A percentile compares a stretch with the other conserved stretches of the same genome.
These are phyloP conservation scores for Wolfiporia cocos DNA, from an alignment of 1,284 basidiomycete genomes.

Conservation along the genomic window DNA sequence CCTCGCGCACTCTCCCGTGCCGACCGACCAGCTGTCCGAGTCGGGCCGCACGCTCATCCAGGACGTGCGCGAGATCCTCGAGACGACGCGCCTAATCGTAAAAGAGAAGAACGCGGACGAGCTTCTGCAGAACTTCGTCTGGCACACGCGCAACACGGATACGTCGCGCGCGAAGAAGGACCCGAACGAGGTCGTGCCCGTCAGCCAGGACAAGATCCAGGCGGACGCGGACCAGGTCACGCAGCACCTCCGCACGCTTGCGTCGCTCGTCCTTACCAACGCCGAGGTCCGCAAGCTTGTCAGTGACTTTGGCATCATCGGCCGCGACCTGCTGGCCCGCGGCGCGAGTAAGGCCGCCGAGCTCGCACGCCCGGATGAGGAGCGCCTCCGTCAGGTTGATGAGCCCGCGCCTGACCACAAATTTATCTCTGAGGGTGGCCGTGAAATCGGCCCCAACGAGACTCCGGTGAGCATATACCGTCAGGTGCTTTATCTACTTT, in stretches of 20 bases:
- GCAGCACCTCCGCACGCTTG: slow-evolving; percentile 77
- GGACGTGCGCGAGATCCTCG: slow-evolving; percentile 69
- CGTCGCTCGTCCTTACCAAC: slow-evolving; percentile 84
- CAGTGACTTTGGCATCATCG: slow-evolving; percentile 76
- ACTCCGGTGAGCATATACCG: slow-evolving; percentile 29
- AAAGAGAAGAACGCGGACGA: slow-evolving; percentile 85
- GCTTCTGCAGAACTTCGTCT: slow-evolving; percentile 83
- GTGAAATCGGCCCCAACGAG: slow-evolving; percentile 30
- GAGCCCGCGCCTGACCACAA: slow-evolving; percentile 61
- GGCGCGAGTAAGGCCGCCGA: slow-evolving; percentile 75
- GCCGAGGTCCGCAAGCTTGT: slow-evolving; percentile 88
- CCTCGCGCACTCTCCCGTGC: slow-evolving; percentile 58
- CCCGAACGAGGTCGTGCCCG: slow-evolving; percentile 39
- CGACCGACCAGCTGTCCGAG: slow-evolving; percentile 59
- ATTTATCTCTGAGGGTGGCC: slow-evolving; percentile 48
- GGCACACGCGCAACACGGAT: slow-evolving; percentile 62
- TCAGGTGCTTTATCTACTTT: slow-evolving; percentile 27
- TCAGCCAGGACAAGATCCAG: slow-evolving; percentile 48
- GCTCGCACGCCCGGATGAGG: slow-evolving; percentile 60
- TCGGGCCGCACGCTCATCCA: slow-evolving; percentile 74
- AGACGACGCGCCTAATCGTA: slow-evolving; percentile 67
- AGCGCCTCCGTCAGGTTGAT: slow-evolving; percentile 63
- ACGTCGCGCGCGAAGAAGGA: slow-evolving; percentile 36
- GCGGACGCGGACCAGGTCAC: slow-evolving; percentile 63
- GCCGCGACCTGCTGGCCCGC: slow-evolving; percentile 81